These are phyloP conservation scores for Quillaja saponaria DNA, from an alignment of 306 rosid species.

Conservation along the genomic window DNA sequence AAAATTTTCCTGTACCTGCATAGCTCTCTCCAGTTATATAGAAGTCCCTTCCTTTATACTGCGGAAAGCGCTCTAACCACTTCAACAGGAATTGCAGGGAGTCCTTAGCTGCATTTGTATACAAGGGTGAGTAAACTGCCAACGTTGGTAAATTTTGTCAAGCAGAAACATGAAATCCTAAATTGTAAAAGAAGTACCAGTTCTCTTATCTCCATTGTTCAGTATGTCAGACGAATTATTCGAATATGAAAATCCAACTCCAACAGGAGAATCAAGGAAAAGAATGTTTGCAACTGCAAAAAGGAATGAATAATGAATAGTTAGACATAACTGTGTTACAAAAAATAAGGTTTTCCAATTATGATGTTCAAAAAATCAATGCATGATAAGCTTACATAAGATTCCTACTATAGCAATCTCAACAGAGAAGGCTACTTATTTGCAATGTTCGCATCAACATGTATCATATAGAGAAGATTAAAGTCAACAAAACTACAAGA, in stretches of 20 bases:
- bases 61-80: slow-evolving; percentile 88
- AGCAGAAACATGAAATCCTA: slow-evolving; percentile 11
- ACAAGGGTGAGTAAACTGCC: slow-evolving; percentile 2
- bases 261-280: slow-evolving; percentile 83
- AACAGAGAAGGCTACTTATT: slow-evolving; percentile 3
- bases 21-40: slow-evolving; percentile 87
- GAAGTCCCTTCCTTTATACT: slow-evolving; percentile 62
- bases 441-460: not conserved
- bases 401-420: slow-evolving; percentile 15
- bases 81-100: slow-evolving; percentile 60
- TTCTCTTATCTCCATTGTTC: slow-evolving; percentile 70
- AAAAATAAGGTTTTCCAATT: too few species aligned
- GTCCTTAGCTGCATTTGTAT: slow-evolving; percentile 62
- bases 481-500: not conserved
- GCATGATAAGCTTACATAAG: slow-evolving; percentile 8
- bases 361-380: slow-evolving; percentile 1
- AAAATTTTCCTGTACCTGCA: slow-evolving; percentile 54
- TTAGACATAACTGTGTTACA: slow-evolving; percentile 22
- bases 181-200: slow-evolving; percentile 49
- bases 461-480: not conserved
- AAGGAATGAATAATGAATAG: slow-evolving; percentile 18
- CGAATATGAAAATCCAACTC: slow-evolving; percentile 97
- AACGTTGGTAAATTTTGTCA: slow-evolving; percentile 3
- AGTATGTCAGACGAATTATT: slow-evolving; percentile 61
- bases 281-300: slow-evolving; percentile 80